These are phyloP conservation scores for Symbiotaphrina buchneri DNA, from an alignment of 495 filamentous ascomycete species.

Conservation along the genomic window DNA sequence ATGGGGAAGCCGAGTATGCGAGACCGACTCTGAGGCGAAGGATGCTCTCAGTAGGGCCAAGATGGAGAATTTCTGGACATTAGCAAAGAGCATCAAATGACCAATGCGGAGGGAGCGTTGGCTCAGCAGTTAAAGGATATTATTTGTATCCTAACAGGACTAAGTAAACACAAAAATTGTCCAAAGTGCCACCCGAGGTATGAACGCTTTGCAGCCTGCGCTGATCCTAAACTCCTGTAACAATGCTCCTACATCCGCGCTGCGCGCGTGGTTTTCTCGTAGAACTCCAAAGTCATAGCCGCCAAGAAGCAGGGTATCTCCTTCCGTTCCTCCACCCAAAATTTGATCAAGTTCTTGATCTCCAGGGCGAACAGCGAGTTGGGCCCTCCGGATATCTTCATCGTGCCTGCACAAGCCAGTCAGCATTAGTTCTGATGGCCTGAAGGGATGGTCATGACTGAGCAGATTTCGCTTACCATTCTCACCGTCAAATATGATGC, in stretches of 20 bases:
- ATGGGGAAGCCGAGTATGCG: conserved; percentile 69
- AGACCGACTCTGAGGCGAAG: conserved; percentile 71
- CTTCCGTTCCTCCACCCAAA: conserved; percentile 81
- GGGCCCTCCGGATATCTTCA: conserved; percentile 88
- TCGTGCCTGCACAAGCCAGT: conserved; percentile 32
- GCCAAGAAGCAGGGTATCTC: conserved; percentile 86
- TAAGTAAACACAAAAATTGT: no score
- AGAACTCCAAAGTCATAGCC: conserved; percentile 76
- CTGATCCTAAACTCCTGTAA: no score
- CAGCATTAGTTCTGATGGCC: background rate
- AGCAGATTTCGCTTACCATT: conserved; percentile 19
- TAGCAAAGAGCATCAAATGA: conserved; percentile 49
- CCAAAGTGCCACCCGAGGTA: no score
- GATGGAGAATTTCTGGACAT: conserved; percentile 92
- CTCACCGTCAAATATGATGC: conserved; percentile 92
- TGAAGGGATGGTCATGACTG: background rate
- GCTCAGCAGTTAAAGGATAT: background rate
- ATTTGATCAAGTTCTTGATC: conserved; percentile 63
- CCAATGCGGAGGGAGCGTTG: no score
- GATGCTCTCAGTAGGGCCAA: conserved; percentile 57
- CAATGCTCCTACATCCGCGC: conserved; percentile 21
- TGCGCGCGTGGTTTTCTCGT: conserved; percentile 51
- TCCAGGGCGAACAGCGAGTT: conserved; percentile 65
- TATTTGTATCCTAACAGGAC: no score
- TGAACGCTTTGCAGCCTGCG: no score